These are phyloP conservation scores for Schizosaccharomyces cryophilus DNA, from an alignment of 805 yeast species.

Conservation along the genomic window DNA sequence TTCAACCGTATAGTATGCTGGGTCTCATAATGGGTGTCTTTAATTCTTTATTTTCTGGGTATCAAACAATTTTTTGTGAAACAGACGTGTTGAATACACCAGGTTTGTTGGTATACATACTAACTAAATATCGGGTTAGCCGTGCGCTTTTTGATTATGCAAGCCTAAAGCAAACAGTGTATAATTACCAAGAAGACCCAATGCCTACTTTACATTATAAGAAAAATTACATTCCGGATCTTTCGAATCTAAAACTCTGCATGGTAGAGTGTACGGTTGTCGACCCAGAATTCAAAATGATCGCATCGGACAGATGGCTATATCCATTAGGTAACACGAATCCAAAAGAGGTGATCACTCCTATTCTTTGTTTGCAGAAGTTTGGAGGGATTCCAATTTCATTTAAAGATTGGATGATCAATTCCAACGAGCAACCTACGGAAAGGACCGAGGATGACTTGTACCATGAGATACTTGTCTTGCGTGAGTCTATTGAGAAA, in stretches of 20 bases:
- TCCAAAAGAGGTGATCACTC: constrained; percentile 59
- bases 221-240: constrained; percentile 46
- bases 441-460: constrained; percentile 18
- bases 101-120: constrained; percentile 64
- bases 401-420: constrained; percentile 70
- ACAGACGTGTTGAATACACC: constrained; percentile 48
- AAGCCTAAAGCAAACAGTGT: constrained; percentile 70
- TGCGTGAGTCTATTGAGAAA: constrained; percentile 48
- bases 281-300: constrained; percentile 79
- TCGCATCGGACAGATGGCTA: constrained; percentile 71
- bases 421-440: constrained; percentile 30
- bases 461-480: constrained; percentile 45
- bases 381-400: constrained; percentile 92
- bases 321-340: constrained; percentile 66
- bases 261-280: constrained; percentile 68
- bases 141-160: constrained; percentile 65
- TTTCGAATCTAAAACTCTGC: constrained; percentile 68
- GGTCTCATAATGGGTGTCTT: constrained; percentile 67
- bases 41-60: constrained; percentile 66
- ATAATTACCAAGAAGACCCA: constrained; percentile 79
- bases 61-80: constrained; percentile 55
- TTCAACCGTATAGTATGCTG: constrained; percentile 53
- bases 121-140: constrained; percentile 46
- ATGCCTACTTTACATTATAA: constrained; percentile 57
- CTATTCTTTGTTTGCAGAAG: constrained; percentile 67